Percentiles rank a stretch among this genome's conserved stretches.
Evolutionary conservation across 495 filamentous ascomycete genomes (phyloP).

Genomic region (Daldinia childiae): DNA sequence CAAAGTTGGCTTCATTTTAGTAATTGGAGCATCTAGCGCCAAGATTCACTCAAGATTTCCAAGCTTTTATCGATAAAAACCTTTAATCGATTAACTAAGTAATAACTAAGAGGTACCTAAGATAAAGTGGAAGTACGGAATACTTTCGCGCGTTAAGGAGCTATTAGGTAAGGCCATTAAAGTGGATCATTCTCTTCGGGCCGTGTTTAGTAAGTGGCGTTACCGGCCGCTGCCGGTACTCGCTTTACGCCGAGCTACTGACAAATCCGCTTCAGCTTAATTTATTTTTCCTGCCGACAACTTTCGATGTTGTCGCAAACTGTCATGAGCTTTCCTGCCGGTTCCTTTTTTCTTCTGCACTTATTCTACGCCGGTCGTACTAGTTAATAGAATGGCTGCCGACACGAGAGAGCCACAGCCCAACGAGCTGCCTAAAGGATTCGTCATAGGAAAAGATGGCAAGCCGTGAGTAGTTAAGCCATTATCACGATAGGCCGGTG

Average conservation of each 20-base stretch:
- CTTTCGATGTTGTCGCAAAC: conserved; percentile 38
- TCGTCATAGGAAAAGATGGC: conserved; percentile 89
- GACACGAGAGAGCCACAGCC: conserved; percentile 47
- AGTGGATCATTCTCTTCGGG: background rate
- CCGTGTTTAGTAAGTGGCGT: conserved; percentile 19
- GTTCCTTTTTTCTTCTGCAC: conserved; percentile 15
- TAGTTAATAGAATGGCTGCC: conserved; percentile 43
- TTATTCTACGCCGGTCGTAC: conserved; percentile 10
- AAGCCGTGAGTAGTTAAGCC: conserved; percentile 77
- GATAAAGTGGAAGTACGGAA: background rate
- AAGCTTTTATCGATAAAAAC: conserved; percentile 51
- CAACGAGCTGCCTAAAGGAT: conserved; percentile 72
- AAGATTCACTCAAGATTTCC: background rate
- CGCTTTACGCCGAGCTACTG: conserved; percentile 40
- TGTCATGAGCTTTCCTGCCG: conserved; percentile 26
- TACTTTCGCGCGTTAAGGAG: background rate
- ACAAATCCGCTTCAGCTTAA: conserved; percentile 36
- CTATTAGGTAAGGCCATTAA: background rate
- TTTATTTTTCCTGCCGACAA: conserved; percentile 26
- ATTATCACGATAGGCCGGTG: background rate
- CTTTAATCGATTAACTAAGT: conserved; percentile 18
- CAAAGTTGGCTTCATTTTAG: conserved; percentile 2
- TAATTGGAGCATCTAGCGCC: background rate
- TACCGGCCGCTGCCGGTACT: conserved; percentile 40
- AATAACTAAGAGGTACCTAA: too few relatives aligned